Conservation (phyloP, 225 moss, liverwort and hornwort genomes). For the Sphagnum contortum region DNA sequence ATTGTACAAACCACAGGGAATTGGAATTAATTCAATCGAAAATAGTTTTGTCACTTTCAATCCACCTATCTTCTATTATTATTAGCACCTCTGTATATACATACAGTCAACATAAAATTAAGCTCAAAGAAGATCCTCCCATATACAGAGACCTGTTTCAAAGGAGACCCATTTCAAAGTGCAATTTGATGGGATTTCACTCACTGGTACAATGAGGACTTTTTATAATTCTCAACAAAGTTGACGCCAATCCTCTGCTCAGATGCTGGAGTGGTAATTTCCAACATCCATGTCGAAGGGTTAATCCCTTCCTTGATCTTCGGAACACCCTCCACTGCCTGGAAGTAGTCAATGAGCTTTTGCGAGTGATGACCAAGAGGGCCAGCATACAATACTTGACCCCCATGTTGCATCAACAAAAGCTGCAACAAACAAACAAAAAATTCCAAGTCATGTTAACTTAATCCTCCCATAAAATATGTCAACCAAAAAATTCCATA, state of each 20-base stretch:
- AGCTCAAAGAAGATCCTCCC: too few relatives aligned
- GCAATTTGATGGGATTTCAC: constrained; percentile 4
- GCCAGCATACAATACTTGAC: constrained; percentile 61
- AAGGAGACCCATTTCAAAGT: too few relatives aligned
- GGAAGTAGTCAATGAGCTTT: constrained; percentile 45
- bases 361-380: constrained; percentile 38
- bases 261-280: constrained; percentile 41
- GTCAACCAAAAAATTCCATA: too few relatives aligned
- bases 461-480: too few relatives aligned
- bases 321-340: constrained; percentile 39
- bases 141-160: too few relatives aligned
- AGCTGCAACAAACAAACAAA: constrained; percentile 20
- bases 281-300: constrained; percentile 62
- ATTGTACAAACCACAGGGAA: not conserved
- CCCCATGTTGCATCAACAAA: constrained; percentile 59
- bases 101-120: too few relatives aligned
- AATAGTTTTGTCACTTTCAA: too few relatives aligned
- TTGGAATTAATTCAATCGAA: too few relatives aligned
- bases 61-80: too few relatives aligned
- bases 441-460: too few relatives aligned
- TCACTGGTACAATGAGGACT: constrained; percentile 53
- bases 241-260: constrained; percentile 45
- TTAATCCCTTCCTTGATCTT: constrained; percentile 40
- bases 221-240: constrained; percentile 35
- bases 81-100: too few relatives aligned